phyloP scores from a whole-genome alignment of 2,329 filamentous ascomycete species.

The Microsporum audouinii region DNA sequence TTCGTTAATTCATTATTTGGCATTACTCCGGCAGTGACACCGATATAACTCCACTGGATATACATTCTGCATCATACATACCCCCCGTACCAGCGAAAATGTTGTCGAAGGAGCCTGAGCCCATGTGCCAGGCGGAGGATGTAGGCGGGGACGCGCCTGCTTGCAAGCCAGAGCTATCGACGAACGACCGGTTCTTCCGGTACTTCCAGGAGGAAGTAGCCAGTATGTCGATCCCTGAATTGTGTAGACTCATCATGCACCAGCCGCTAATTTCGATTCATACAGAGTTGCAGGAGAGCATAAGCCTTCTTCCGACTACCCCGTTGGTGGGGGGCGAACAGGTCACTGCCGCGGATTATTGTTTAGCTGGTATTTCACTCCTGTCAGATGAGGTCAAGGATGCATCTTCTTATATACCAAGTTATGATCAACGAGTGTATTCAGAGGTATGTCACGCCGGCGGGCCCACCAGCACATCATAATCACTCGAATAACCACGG shows the following conservation, averaged over 20 bases:
- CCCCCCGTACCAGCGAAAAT: not conserved
- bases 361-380: slow-evolving; percentile 65
- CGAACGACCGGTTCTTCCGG: slow-evolving; percentile 72
- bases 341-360: slow-evolving; percentile 67
- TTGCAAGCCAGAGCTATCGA: slow-evolving; percentile 29
- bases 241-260: not conserved
- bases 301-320: slow-evolving; percentile 54
- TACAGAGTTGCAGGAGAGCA: slow-evolving; percentile 63
- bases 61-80: not conserved
- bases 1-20: no score
- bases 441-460: slow-evolving; percentile 48
- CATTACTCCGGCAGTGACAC: not conserved
- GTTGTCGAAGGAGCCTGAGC: not conserved
- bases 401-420: slow-evolving; percentile 66
- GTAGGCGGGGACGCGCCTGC: slow-evolving; percentile 18
- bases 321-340: slow-evolving; percentile 60
- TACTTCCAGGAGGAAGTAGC: slow-evolving; percentile 68
- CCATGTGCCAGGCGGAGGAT: not conserved
- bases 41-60: not conserved
- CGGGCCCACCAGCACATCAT: not conserved
- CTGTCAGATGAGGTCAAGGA: slow-evolving; percentile 79
- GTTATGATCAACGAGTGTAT: slow-evolving; percentile 83
- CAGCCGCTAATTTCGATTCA: slow-evolving; percentile 1
- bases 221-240: slow-evolving; percentile 38
- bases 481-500: not conserved